A percentile compares a stretch with the other conserved stretches of the same genome.
Evolutionary conservation across 106 monocot genomes (phyloP).

Genomic region (Platanthera zijinensis): DNA sequence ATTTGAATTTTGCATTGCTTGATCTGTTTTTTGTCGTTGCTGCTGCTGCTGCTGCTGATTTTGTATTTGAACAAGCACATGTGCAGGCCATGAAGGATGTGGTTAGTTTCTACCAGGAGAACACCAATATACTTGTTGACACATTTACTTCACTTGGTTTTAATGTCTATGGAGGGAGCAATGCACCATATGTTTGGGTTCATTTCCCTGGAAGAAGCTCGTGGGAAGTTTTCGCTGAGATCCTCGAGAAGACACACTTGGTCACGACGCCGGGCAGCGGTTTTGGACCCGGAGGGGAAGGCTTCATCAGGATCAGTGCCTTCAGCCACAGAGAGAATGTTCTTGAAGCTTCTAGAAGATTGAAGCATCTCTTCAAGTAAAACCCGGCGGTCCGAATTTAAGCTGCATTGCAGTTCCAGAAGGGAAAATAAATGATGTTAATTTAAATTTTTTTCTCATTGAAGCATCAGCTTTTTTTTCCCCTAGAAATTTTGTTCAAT

Average conservation of each 20-base stretch:
- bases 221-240: constrained; percentile 94
- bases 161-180: constrained; percentile 74
- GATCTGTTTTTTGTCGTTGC: no score
- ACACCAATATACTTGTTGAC: constrained; percentile 65
- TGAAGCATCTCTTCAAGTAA: constrained; percentile 80
- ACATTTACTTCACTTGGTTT: constrained; percentile 85
- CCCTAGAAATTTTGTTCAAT: background rate
- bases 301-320: constrained; percentile 83
- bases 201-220: constrained; percentile 84
- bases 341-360: constrained; percentile 69
- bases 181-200: constrained; percentile 98
- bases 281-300: constrained; percentile 89
- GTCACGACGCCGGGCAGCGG: constrained; percentile 97
- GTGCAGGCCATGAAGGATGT: constrained; percentile 74
- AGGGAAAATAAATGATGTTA: background rate
- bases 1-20: background rate
- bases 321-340: constrained; percentile 87
- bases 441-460: background rate
- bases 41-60: background rate
- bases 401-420: background rate
- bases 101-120: constrained; percentile 78
- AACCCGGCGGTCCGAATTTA: background rate
- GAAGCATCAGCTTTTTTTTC: background rate
- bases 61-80: background rate
- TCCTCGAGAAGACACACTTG: constrained; percentile 86